Evolutionary conservation across 2,329 filamentous ascomycete species (phyloP).

Genomic region (Neoscytalidium dimidiatum): DNA sequence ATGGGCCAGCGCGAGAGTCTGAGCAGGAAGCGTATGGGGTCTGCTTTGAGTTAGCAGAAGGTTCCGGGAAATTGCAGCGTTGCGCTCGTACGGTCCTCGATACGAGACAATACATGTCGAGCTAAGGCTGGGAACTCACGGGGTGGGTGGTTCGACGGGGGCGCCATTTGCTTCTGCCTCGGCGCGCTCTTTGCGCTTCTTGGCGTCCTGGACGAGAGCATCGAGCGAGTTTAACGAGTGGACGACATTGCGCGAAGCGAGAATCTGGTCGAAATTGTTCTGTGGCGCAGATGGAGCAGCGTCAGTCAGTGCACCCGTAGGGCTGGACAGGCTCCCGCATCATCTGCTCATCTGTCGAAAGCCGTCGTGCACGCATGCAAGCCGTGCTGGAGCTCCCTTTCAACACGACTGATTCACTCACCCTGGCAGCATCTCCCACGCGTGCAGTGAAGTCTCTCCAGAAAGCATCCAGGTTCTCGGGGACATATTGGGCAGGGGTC

Average conservation of each 20-base stretch:
- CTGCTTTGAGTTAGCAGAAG: slow-evolving; percentile 34
- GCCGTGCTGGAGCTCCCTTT: background rate
- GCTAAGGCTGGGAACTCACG: background rate
- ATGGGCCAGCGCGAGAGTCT: slow-evolving; percentile 60
- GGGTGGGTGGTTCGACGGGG: slow-evolving; percentile 31
- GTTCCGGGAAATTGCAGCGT: background rate
- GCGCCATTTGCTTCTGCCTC: slow-evolving; percentile 40
- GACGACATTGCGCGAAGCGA: slow-evolving; percentile 59
- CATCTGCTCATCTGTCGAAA: background rate
- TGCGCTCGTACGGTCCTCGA: background rate
- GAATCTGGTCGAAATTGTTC: slow-evolving; percentile 61
- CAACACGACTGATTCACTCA: slow-evolving; percentile 21
- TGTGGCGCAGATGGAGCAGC: slow-evolving; percentile 23
- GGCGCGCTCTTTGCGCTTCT: slow-evolving; percentile 50
- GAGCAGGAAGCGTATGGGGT: slow-evolving; percentile 60
- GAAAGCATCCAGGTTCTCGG: slow-evolving; percentile 57
- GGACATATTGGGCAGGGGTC: slow-evolving; percentile 60
- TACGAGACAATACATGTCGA: background rate
- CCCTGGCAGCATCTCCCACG: slow-evolving; percentile 58
- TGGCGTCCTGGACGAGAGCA: slow-evolving; percentile 60
- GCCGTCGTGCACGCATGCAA: background rate
- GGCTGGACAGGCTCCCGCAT: background rate
- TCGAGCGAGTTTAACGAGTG: slow-evolving; percentile 63
- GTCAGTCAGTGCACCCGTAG: background rate
- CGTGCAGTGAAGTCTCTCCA: slow-evolving; percentile 61